These are phyloP conservation scores for Moricandia moricandioides DNA, from an alignment of 345 rosid genomes.

Conservation along the genomic window DNA sequence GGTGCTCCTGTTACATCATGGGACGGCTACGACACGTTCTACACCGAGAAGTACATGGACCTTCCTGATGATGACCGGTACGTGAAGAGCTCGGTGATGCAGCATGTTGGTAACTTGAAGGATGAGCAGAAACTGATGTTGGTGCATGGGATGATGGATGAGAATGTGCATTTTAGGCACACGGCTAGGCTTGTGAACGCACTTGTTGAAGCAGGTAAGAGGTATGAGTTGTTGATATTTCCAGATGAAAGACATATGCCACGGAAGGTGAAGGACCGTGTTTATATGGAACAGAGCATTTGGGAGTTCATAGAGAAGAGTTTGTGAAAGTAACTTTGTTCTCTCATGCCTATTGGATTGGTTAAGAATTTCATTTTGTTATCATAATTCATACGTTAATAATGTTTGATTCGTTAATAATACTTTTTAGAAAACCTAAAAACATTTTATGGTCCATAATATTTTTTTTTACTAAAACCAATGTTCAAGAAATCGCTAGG, in stretches of 20 bases:
- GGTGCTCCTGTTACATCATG: slow-evolving; percentile 97
- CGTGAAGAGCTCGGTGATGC: slow-evolving; percentile 67
- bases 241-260: slow-evolving; percentile 96
- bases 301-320: slow-evolving; percentile 81
- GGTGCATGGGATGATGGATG: slow-evolving; percentile 95
- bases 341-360: not conserved
- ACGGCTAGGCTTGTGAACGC: slow-evolving; percentile 86
- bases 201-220: slow-evolving; percentile 64
- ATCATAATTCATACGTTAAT: not conserved
- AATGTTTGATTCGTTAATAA: too few relatives aligned
- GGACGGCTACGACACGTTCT: slow-evolving; percentile 94
- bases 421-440: too few relatives aligned
- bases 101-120: slow-evolving; percentile 57
- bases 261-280: slow-evolving; percentile 52
- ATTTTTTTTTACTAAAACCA: too few relatives aligned
- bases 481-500: too few relatives aligned
- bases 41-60: slow-evolving; percentile 95
- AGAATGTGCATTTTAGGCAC: slow-evolving; percentile 93
- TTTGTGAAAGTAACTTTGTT: slow-evolving; percentile 40
- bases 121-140: slow-evolving; percentile 58
- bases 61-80: slow-evolving; percentile 52
- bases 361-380: not conserved
- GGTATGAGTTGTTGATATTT: slow-evolving; percentile 74
- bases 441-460: too few relatives aligned
- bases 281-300: slow-evolving; percentile 91